Evolutionary conservation across 192 early-diverging fungal genomes (phyloP).

Genomic region (Backusella sp.): DNA sequence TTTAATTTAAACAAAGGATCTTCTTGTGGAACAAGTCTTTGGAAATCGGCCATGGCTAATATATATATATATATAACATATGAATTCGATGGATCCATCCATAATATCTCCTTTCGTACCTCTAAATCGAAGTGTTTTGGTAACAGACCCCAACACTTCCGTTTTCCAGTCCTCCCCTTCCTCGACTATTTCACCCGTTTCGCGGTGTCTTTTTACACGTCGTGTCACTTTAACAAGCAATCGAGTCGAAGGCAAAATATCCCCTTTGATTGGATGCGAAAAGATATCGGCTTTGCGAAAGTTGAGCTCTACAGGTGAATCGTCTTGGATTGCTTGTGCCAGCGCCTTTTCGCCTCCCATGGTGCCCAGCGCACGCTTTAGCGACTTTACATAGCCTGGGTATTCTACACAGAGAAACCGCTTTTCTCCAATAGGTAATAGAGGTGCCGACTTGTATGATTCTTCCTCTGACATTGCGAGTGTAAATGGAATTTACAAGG

Average conservation of each 20-base stretch:
- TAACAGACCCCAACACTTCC: constrained; percentile 53
- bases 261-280: constrained; percentile 63
- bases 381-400: constrained; percentile 49
- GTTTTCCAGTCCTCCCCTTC: constrained; percentile 25
- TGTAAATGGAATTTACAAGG: not conserved
- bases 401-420: constrained; percentile 56
- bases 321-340: constrained; percentile 43
- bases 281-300: constrained; percentile 59
- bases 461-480: not conserved
- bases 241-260: constrained; percentile 53
- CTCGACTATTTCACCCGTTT: not conserved
- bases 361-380: constrained; percentile 41
- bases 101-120: constrained; percentile 34
- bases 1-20: constrained; percentile 48
- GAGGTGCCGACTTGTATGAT: not conserved
- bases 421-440: constrained; percentile 16
- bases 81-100: no score
- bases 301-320: constrained; percentile 48
- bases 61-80: no score
- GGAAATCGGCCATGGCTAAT: constrained; percentile 52
- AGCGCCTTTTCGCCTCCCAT: constrained; percentile 49
- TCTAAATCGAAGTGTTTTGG: constrained; percentile 63
- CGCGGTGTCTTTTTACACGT: constrained; percentile 21
- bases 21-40: constrained; percentile 45
- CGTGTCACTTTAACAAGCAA: constrained; percentile 61